A percentile compares a stretch with the other conserved stretches of the same genome.
These are phyloP conservation scores for Psophocarpus tetragonolobus DNA, from an alignment of 306 rosid species.

Conservation along the genomic window DNA sequence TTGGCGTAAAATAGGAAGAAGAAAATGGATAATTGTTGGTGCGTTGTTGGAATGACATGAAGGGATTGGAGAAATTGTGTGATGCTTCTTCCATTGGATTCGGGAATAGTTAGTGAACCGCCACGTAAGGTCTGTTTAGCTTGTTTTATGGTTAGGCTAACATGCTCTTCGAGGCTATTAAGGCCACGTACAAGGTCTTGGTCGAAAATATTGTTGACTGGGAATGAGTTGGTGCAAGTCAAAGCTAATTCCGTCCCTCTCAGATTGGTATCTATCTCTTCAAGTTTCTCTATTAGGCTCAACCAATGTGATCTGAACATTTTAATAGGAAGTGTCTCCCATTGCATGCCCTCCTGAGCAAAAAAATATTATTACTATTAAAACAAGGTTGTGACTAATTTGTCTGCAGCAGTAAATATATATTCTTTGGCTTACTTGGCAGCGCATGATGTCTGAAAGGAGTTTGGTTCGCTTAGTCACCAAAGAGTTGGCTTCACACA, in stretches of 20 bases:
- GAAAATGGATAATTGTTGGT: slow-evolving; percentile 46
- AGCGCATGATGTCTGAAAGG: slow-evolving; percentile 32
- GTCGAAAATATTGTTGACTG: slow-evolving; percentile 28
- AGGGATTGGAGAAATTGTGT: slow-evolving; percentile 49
- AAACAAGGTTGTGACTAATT: not conserved
- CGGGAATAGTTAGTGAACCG: slow-evolving; percentile 52
- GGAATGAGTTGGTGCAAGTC: slow-evolving; percentile 43
- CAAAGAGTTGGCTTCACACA: slow-evolving; percentile 46
- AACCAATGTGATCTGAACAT: not conserved
- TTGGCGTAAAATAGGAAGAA: slow-evolving; percentile 67
- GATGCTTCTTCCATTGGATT: slow-evolving; percentile 36
- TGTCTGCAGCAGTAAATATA: no score
- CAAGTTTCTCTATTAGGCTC: slow-evolving; percentile 39
- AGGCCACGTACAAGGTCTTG: slow-evolving; percentile 47
- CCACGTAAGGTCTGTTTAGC: slow-evolving; percentile 20
- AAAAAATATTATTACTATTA: no score
- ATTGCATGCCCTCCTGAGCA: slow-evolving; percentile 57
- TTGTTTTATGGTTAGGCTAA: slow-evolving; percentile 33
- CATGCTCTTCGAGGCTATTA: slow-evolving; percentile 42
- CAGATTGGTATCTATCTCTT: slow-evolving; percentile 43
- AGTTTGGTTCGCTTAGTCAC: slow-evolving; percentile 42
- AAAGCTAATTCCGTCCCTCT: slow-evolving; percentile 72
- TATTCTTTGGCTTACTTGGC: slow-evolving; percentile 42
- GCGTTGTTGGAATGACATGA: slow-evolving; percentile 45
- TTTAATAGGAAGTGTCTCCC: slow-evolving; percentile 58